Evolutionary conservation across 208 protist genomes (phyloP).

Genomic region (Crithidia expoeki): DNA sequence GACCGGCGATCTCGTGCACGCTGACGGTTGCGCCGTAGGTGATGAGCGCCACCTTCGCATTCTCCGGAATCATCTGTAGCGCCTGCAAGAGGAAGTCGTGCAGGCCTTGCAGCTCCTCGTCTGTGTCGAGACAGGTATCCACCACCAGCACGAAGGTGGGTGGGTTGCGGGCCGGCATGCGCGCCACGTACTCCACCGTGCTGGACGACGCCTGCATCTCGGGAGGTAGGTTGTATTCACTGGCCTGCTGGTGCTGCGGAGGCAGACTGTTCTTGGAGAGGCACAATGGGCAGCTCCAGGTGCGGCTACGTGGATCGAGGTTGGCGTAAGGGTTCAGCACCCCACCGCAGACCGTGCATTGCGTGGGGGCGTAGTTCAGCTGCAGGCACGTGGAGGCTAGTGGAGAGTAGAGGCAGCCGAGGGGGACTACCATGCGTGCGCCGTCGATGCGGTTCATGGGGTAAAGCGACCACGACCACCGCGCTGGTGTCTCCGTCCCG

Average conservation of each 20-base stretch:
- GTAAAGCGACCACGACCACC: conserved; percentile 97
- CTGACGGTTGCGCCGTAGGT: conserved; percentile 97
- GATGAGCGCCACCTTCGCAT: conserved; percentile 96
- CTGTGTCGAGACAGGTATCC: conserved; percentile 96
- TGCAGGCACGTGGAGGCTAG: conserved; percentile 86
- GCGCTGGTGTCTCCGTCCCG: conserved; percentile 33
- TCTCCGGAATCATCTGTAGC: conserved; percentile 93
- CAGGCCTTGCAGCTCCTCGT: conserved; percentile 93
- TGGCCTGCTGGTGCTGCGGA: conserved; percentile 93
- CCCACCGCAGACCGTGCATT: conserved; percentile 91
- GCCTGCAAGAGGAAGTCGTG: conserved; percentile 93
- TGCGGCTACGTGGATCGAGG: conserved; percentile 64
- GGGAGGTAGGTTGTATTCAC: conserved; percentile 63
- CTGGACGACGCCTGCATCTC: conserved; percentile 35
- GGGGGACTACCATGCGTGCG: conserved; percentile 94
- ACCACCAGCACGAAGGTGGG: conserved; percentile 97
- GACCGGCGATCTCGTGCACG: conserved; percentile 77
- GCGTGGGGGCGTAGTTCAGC: conserved; percentile 94
- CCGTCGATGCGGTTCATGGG: conserved; percentile 95
- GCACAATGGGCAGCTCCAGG: conserved; percentile 97
- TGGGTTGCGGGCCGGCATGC: conserved; percentile 45
- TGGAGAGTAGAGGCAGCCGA: conserved; percentile 97
- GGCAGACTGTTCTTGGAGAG: conserved; percentile 94
- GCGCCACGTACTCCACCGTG: conserved; percentile 96
- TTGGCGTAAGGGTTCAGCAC: conserved; percentile 95